Evolutionary conservation across 78 protist species (phyloP).

Genomic region (Creolimax fragrantissima): DNA sequence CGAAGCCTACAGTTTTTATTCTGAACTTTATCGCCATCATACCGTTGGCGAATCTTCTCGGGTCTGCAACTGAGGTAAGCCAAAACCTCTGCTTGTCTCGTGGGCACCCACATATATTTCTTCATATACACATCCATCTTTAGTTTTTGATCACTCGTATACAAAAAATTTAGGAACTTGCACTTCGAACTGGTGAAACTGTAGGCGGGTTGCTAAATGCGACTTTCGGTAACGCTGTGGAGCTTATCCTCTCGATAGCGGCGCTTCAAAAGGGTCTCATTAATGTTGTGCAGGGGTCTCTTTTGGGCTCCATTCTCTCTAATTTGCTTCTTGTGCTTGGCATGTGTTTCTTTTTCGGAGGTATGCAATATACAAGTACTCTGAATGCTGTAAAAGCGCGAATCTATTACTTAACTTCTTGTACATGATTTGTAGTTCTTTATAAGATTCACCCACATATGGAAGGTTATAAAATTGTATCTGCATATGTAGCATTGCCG

Average conservation of each 20-base stretch:
- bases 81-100: too few relatives aligned
- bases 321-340: constrained; percentile 51
- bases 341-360: constrained; percentile 27
- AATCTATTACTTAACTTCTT: too few relatives aligned
- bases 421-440: too few relatives aligned
- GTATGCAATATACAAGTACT: too few relatives aligned
- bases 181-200: constrained; percentile 18
- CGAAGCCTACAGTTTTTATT: background rate
- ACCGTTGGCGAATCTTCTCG: constrained; percentile 44
- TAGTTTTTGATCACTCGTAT: too few relatives aligned
- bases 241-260: constrained; percentile 33
- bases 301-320: constrained; percentile 44
- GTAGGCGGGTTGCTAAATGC: constrained; percentile 53
- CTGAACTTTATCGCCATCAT: constrained; percentile 25
- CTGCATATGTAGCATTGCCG: too few relatives aligned
- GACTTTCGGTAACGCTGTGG: constrained; percentile 55
- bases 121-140: too few relatives aligned
- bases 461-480: too few relatives aligned
- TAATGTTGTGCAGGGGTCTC: constrained; percentile 38
- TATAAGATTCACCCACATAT: too few relatives aligned
- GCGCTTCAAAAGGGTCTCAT: constrained; percentile 24
- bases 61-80: constrained; percentile 37
- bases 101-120: too few relatives aligned
- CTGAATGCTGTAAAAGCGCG: too few relatives aligned
- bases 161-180: too few relatives aligned